Percentiles rank a stretch among this genome's conserved stretches.
Evolutionary conservation across 495 filamentous ascomycete species (phyloP).

Genomic region (Schizothecium vesticola): DNA sequence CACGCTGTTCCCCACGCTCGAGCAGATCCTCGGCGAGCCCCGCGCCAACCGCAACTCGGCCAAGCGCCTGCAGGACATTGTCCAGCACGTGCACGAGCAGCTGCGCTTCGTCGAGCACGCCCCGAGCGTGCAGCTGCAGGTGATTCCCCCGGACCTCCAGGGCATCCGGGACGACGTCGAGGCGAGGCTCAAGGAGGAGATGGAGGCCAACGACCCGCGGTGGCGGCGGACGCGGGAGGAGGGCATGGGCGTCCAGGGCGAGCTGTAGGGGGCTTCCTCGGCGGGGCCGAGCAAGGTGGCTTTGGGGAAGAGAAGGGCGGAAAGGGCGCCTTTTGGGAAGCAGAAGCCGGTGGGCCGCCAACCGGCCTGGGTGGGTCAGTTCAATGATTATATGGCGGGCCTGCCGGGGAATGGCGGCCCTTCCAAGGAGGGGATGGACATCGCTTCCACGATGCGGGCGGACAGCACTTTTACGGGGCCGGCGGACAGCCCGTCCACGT

Average conservation of each 20-base stretch:
- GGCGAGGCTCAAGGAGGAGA: slow-evolving; percentile 66
- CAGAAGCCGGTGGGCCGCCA: no score
- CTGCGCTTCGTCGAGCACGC: slow-evolving; percentile 76
- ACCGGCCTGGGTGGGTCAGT: no score
- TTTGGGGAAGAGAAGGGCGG: no score
- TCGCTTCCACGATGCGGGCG: background rate
- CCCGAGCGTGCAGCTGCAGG: slow-evolving; percentile 79
- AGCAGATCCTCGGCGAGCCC: slow-evolving; percentile 55
- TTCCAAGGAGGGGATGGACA: no score
- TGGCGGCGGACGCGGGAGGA: slow-evolving; percentile 39
- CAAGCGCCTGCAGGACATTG: slow-evolving; percentile 67
- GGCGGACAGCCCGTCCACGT: no score
- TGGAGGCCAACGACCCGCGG: slow-evolving; percentile 53
- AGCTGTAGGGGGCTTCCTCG: slow-evolving; percentile 25
- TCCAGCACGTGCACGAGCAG: slow-evolving; percentile 74
- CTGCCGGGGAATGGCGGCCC: no score
- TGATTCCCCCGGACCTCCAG: slow-evolving; percentile 73
- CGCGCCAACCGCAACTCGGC: slow-evolving; percentile 71
- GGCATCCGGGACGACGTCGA: slow-evolving; percentile 75
- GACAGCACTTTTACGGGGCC: background rate
- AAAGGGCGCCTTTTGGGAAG: no score
- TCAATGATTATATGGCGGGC: no score
- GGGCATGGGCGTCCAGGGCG: slow-evolving; percentile 36
- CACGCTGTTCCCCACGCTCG: slow-evolving; percentile 70
- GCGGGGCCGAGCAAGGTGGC: background rate